Evolutionary conservation across 306 rosid species (phyloP).

Genomic region (Medicago lupulina): DNA sequence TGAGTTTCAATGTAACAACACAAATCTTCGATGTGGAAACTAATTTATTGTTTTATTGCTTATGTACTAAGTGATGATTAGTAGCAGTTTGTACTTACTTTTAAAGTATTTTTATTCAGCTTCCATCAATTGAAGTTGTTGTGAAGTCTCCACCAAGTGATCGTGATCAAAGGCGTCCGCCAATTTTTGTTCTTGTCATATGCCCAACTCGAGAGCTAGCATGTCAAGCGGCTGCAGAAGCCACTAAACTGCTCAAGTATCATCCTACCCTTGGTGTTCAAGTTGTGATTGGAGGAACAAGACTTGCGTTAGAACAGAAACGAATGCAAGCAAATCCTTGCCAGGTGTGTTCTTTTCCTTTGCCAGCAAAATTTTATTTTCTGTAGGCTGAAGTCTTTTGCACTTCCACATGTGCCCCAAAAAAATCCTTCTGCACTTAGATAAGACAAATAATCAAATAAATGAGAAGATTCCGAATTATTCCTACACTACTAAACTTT

Average conservation of each 20-base stretch:
- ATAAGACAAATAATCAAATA: conserved; percentile 24
- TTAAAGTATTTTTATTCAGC: conserved; percentile 60
- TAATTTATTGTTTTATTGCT: conserved; percentile 30
- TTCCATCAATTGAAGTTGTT: conserved; percentile 93
- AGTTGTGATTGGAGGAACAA: conserved; percentile 97
- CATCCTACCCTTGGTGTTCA: conserved; percentile 91
- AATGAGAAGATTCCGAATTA: conserved; percentile 22
- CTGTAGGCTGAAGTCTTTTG: not conserved
- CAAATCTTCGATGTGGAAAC: conserved; percentile 19
- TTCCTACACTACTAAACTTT: conserved; percentile 9
- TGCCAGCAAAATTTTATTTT: conserved; percentile 3
- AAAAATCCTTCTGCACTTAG: not conserved
- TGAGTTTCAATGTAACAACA: not conserved
- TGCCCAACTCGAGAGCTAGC: conserved; percentile 99
- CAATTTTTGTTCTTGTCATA: conserved; percentile 85
- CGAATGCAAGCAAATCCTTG: conserved; percentile 96
- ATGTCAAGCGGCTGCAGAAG: conserved; percentile 89
- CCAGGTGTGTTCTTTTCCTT: conserved; percentile 62
- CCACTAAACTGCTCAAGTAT: conserved; percentile 76
- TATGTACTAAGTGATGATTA: conserved; percentile 10
- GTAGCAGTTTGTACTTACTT: conserved; percentile 36
- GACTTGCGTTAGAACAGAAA: conserved; percentile 87
- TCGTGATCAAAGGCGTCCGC: conserved; percentile 79
- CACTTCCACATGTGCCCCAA: not conserved
- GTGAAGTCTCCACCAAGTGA: conserved; percentile 68